Percentiles rank a stretch among this genome's conserved stretches.
phyloP scores from a whole-genome alignment of 768 basidiomycete genomes.

The Phylloporus sp. region DNA sequence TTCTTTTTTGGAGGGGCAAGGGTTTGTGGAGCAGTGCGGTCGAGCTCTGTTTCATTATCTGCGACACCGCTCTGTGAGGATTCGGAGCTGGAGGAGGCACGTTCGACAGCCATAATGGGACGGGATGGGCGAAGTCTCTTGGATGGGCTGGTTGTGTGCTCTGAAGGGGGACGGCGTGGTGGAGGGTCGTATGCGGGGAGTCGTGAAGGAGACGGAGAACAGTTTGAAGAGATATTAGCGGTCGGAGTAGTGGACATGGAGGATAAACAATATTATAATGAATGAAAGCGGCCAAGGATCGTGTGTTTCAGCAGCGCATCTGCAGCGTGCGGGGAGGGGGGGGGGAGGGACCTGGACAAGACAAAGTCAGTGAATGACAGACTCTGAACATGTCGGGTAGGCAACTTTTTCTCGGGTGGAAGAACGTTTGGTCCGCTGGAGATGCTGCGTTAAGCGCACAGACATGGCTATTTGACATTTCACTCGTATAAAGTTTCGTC shows the following conservation, averaged over 20 bases:
- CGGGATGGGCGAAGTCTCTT: conserved; percentile 19
- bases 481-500: background rate
- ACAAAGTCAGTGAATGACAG: background rate
- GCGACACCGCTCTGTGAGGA: conserved; percentile 55
- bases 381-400: too few species aligned
- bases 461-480: background rate
- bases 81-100: conserved; percentile 28
- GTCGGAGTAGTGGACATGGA: conserved; percentile 24
- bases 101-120: conserved; percentile 22
- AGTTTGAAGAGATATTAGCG: conserved; percentile 21
- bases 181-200: conserved; percentile 16
- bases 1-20: conserved; percentile 46
- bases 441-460: background rate
- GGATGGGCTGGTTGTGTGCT: conserved; percentile 1
- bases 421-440: background rate
- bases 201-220: conserved; percentile 17
- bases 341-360: background rate
- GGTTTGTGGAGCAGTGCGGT: conserved; percentile 30
- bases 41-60: conserved; percentile 54
- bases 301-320: background rate
- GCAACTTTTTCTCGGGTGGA: background rate
- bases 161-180: background rate
- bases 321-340: too few species aligned
- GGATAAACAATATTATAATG: conserved; percentile 29
- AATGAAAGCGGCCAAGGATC: too few species aligned